Conservation (phyloP, 2,329 filamentous ascomycete species). For the Pyrenophora graminea region DNA sequence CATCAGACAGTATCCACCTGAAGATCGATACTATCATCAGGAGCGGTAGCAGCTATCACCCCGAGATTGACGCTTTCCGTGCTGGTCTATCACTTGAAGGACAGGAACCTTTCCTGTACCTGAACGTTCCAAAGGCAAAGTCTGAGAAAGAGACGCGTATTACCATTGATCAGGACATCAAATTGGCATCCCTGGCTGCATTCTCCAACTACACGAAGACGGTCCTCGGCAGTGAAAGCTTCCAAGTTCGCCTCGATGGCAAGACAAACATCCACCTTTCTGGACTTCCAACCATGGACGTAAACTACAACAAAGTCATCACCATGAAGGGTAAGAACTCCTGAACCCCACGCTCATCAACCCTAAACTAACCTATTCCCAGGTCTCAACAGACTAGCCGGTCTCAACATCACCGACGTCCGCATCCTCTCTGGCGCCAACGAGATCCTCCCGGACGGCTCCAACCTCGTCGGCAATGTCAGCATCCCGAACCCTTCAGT, state of each 20-base stretch:
- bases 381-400: conserved; percentile 63
- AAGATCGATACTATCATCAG: conserved; percentile 55
- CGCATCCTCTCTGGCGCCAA: conserved; percentile 51
- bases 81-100: conserved; percentile 55
- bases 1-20: conserved; percentile 54
- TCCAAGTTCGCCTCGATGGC: conserved; percentile 57
- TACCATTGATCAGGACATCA: conserved; percentile 51
- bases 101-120: conserved; percentile 49
- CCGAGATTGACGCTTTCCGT: conserved; percentile 59
- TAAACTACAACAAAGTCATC: conserved; percentile 62
- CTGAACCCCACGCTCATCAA: not conserved
- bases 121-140: conserved; percentile 53
- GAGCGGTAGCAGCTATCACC: conserved; percentile 57
- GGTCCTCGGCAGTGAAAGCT: conserved; percentile 55
- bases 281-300: conserved; percentile 53
- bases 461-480: conserved; percentile 65
- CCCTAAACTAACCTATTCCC: not conserved
- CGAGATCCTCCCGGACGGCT: conserved; percentile 47
- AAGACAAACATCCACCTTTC: conserved; percentile 58
- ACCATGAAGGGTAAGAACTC: conserved; percentile 58
- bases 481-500: conserved; percentile 67
- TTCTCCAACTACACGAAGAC: conserved; percentile 57
- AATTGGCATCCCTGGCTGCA: conserved; percentile 50
- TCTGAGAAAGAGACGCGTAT: conserved; percentile 49
- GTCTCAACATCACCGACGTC: conserved; percentile 58